Evolutionary conservation across 2,329 filamentous ascomycete genomes (phyloP), one percentile per base, ranked within the genome.

Genomic region (Scopulariopsis brevicaulis): DNA sequence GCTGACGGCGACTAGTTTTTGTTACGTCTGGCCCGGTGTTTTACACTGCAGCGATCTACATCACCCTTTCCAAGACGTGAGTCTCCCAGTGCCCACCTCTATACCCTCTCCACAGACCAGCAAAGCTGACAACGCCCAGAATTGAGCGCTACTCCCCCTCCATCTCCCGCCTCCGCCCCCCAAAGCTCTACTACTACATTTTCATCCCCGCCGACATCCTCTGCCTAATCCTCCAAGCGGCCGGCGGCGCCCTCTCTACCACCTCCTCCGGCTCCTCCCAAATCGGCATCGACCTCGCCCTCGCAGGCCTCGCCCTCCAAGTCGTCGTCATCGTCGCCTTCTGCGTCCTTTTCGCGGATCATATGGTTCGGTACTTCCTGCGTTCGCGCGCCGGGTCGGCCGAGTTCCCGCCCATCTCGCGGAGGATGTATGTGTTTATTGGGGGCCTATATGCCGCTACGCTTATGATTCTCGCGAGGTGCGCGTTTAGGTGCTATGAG

Each of bases 401-500:
- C 2, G 28, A 54, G 10, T 56, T 51, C 32, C 20, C 15, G 55
- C 1, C 24, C 61, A 63, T 69, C 10, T 61, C 59, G 53, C 68
- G 66, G 64, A 66, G 72, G 14, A 59, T 70, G 62, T 65, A 62
- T 14, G 50, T 66, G 59, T 87, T 86, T 67, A 71, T 84, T 53
- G 59, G 66, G n/a, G 80, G 77, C 51, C 71, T 86, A 28, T 65
- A 70, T 0, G 64, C 79, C 10, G 75, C 84, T 11, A 82, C 83
- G 35, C 53, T 85, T 7, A 74, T 80, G 53, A 82, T 89, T 64
- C 77, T 87, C 53, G 75, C 80, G 25, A 76, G 86, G 52, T 86
- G 81, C 64, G 75, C 80, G 56, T 88, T 82, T 68, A 80, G 86
- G 60, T 81, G 87, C 40, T 80, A 79, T 5, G 86, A 89, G 74